phyloP scores from a whole-genome alignment of 768 basidiomycete genomes.

The Tylopilus felleus region DNA sequence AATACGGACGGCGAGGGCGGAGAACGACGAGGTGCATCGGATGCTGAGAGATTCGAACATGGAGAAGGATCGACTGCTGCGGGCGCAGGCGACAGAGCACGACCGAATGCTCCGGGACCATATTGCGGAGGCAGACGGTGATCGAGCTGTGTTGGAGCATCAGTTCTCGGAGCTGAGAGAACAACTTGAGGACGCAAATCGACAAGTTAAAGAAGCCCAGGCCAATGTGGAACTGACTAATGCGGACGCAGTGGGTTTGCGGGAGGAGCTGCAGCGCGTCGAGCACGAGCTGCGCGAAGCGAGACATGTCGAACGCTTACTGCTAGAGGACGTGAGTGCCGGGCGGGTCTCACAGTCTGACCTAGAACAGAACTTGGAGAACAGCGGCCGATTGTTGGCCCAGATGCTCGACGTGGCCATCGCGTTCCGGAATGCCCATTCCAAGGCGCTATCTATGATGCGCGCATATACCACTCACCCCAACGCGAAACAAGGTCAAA shows the following conservation, averaged over 20 bases:
- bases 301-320: conserved; percentile 59
- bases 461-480: conserved; percentile 57
- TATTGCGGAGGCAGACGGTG: conserved; percentile 89
- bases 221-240: conserved; percentile 61
- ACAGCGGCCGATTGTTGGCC: conserved; percentile 65
- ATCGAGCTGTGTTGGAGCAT: conserved; percentile 88
- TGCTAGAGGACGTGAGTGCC: conserved; percentile 72
- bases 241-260: conserved; percentile 63
- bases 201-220: conserved; percentile 60
- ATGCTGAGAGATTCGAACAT: conserved; percentile 63
- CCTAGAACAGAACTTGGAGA: conserved; percentile 64
- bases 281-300: conserved; percentile 70
- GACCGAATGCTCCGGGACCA: conserved; percentile 77
- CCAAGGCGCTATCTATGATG: conserved; percentile 62
- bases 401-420: conserved; percentile 81
- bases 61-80: conserved; percentile 79
- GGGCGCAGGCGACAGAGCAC: conserved; percentile 66
- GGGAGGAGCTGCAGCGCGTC: conserved; percentile 70
- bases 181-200: conserved; percentile 55
- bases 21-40: conserved; percentile 62
- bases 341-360: conserved; percentile 65
- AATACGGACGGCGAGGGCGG: conserved; percentile 63
- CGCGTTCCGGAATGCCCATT: conserved; percentile 71
- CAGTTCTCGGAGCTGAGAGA: conserved; percentile 74
- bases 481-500: conserved; percentile 43